These are phyloP conservation scores for Massospora cicadina DNA, from an alignment of 371 early-diverging fungal species.

Conservation along the genomic window DNA sequence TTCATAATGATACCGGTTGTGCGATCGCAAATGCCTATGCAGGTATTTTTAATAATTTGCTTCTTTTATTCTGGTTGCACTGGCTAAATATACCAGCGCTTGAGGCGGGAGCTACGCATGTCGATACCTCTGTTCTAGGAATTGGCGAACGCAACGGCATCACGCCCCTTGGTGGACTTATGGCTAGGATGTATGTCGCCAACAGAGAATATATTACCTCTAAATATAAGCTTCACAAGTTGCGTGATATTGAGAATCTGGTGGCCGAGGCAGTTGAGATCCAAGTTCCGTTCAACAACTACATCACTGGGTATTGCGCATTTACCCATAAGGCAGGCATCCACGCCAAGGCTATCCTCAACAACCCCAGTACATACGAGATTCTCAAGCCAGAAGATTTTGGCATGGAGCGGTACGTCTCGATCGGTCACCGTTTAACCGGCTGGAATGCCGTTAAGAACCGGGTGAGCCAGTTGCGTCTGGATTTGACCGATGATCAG, in stretches of 20 bases:
- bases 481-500: slow-evolving; percentile 69
- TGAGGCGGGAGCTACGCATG: slow-evolving; percentile 94
- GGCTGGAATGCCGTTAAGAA: slow-evolving; percentile 98
- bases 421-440: slow-evolving; percentile 88
- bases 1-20: slow-evolving; percentile 97
- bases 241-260: slow-evolving; percentile 85
- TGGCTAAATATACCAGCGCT: slow-evolving; percentile 30
- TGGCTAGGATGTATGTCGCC: slow-evolving; percentile 85
- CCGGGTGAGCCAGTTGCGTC: slow-evolving; percentile 72
- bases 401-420: slow-evolving; percentile 91
- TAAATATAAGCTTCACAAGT: slow-evolving; percentile 80
- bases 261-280: slow-evolving; percentile 88
- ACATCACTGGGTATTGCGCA: slow-evolving; percentile 93
- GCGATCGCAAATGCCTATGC: slow-evolving; percentile 94
- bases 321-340: slow-evolving; percentile 98
- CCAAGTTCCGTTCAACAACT: slow-evolving; percentile 95
- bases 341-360: slow-evolving; percentile 94
- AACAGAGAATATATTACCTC: slow-evolving; percentile 70
- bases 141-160: slow-evolving; percentile 97
- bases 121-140: slow-evolving; percentile 91
- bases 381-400: slow-evolving; percentile 92
- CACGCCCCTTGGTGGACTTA: slow-evolving; percentile 82
- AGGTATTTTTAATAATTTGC: slow-evolving; percentile 19
- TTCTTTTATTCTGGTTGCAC: neutral
- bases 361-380: slow-evolving; percentile 93